These are phyloP conservation scores for Aspergillus sclerotiicarbonarius DNA, from an alignment of 495 filamentous ascomycete species.

Conservation along the genomic window DNA sequence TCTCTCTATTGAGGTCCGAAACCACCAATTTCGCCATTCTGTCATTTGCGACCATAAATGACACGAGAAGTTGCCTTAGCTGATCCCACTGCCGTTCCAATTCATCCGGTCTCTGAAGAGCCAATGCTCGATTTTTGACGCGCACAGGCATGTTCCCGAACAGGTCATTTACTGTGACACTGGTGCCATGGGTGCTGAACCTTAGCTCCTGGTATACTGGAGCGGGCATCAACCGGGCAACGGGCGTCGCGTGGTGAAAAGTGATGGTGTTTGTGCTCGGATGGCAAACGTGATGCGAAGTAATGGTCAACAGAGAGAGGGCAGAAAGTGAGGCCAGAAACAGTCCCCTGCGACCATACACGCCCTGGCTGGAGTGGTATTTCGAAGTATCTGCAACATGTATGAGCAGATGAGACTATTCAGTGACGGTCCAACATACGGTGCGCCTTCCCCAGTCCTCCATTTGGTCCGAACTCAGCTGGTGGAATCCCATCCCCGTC, in stretches of 20 bases:
- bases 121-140: slow-evolving; percentile 71
- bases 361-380: slow-evolving; percentile 38
- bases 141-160: slow-evolving; percentile 97
- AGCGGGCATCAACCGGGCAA: slow-evolving; percentile 67
- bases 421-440: slow-evolving; percentile 46
- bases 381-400: slow-evolving; percentile 72
- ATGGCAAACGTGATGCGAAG: slow-evolving; percentile 67
- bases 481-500: slow-evolving; percentile 79
- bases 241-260: slow-evolving; percentile 66
- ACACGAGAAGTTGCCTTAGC: slow-evolving; percentile 57
- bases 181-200: slow-evolving; percentile 66
- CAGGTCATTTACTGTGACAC: slow-evolving; percentile 76
- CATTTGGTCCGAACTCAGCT: slow-evolving; percentile 63
- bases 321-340: slow-evolving; percentile 78
- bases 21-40: slow-evolving; percentile 34
- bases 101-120: slow-evolving; percentile 48
- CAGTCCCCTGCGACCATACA: slow-evolving; percentile 68
- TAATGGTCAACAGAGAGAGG: slow-evolving; percentile 73
- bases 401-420: slow-evolving; percentile 18
- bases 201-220: slow-evolving; percentile 57
- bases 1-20: slow-evolving; percentile 30
- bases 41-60: slow-evolving; percentile 61
- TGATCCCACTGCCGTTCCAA: slow-evolving; percentile 69
- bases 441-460: slow-evolving; percentile 73
- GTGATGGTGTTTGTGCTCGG: slow-evolving; percentile 65